Evolutionary conservation across 352 stramenopile species (phyloP).

Genomic region (Saprolegnia parasitica): DNA sequence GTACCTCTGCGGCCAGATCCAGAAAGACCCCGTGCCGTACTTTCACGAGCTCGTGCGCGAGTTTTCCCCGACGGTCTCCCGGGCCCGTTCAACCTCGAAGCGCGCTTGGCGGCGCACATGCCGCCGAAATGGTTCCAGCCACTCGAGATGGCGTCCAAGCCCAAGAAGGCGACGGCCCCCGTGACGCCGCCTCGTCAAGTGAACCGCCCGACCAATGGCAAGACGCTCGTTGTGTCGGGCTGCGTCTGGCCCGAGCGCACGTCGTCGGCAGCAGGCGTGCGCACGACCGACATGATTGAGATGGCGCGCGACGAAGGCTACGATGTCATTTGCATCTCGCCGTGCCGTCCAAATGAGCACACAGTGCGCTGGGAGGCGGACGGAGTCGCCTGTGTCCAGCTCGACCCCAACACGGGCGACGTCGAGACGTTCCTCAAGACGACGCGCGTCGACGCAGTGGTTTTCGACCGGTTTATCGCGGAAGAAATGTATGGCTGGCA

Average conservation of each 20-base stretch:
- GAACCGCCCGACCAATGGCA: slow-evolving; percentile 36
- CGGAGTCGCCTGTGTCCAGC: slow-evolving; percentile 44
- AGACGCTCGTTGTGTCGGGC: slow-evolving; percentile 60
- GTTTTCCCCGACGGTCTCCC: slow-evolving; percentile 74
- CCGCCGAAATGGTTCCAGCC: slow-evolving; percentile 61
- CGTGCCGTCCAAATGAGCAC: slow-evolving; percentile 70
- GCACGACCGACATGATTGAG: slow-evolving; percentile 69
- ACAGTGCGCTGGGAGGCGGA: slow-evolving; percentile 33
- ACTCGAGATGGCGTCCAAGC: slow-evolving; percentile 47
- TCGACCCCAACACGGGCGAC: slow-evolving; percentile 61
- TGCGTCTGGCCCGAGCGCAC: slow-evolving; percentile 84
- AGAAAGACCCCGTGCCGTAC: slow-evolving; percentile 52
- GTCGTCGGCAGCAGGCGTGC: slow-evolving; percentile 81
- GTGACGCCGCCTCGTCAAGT: slow-evolving; percentile 33
- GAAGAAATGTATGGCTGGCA: slow-evolving; percentile 87
- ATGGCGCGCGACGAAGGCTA: slow-evolving; percentile 60
- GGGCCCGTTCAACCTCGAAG: slow-evolving; percentile 71
- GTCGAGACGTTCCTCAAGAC: slow-evolving; percentile 48
- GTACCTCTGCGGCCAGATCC: slow-evolving; percentile 45
- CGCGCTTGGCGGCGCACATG: slow-evolving; percentile 66
- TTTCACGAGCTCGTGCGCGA: slow-evolving; percentile 77
- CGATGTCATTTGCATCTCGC: slow-evolving; percentile 70
- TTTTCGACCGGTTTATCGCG: slow-evolving; percentile 80
- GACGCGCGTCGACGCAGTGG: slow-evolving; percentile 53
- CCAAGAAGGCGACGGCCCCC: not conserved